Evolutionary conservation across 805 yeast species (phyloP), one percentile per base, ranked within the genome.

Genomic region (Yamadazyma laniorum): DNA sequence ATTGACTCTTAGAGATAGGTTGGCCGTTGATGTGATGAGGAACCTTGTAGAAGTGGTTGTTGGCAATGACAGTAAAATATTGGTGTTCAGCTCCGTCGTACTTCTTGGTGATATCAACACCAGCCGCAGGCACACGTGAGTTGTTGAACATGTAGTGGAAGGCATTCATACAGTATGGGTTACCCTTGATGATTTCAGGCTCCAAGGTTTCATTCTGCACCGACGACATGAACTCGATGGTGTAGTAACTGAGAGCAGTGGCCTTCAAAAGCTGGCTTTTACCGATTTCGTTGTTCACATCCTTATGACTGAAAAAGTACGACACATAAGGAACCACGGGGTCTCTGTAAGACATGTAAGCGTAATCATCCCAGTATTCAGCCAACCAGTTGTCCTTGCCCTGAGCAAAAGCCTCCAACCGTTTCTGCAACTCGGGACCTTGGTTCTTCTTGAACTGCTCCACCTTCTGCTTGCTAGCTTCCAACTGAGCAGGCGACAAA

Each of bases 311-410:
- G 65, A 77, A 91, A 52, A 88, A 93, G 68, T 91, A 91, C 15
- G 95, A 85, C 25, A 88, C 96, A 56, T 81, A 90, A 9, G 98
- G 97, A 18, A 86, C 85, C n/a, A 91, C 85, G 0, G 98, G 95
- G 61, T 88, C 98, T 49, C 93, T 75, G 67, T 88, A 90, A 28
- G 84, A 80, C 70, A 91, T 70, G 64, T 91, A 91, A 15, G 96
- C 95, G 50, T 85, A 86, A 52, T 85, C 84, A 61, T 91, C 95
- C 99, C 99, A 91, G 74, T 83, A 88, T 43, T 78, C 82, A 32
- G 85, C 77, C 53, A 91, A 72, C 99, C 99, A 91, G 61, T 91
- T 91, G 56, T 88, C 82, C 45, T 78, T 76, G 36, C 63, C 73
- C 21, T 63, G 51, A 19, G 91, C 82, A 49, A 79, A 77, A 18